Evolutionary conservation across 768 basidiomycete genomes (phyloP), one percentile per base, ranked within the genome.

Genomic region (Epithele typhae): DNA sequence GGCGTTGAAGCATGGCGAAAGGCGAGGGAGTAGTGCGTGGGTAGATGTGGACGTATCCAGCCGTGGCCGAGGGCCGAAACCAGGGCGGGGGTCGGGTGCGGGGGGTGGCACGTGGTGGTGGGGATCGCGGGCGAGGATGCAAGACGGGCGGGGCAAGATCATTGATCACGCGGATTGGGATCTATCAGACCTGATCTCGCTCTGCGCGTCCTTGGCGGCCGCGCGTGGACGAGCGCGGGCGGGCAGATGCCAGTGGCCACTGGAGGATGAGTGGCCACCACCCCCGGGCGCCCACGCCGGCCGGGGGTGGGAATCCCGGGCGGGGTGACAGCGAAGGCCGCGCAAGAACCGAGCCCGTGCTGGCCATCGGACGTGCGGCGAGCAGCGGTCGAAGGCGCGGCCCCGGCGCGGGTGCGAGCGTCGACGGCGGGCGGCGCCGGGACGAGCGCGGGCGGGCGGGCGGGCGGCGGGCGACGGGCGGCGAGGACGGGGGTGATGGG

Each of bases 271-370:
- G 43, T 10, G 41, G 41, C 15, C 15, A 21, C 5, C n/a, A n/a
- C n/a, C n/a, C n/a, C n/a, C n/a, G 32, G 18, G 32, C 30, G 41
- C 33, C 19, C 14, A 34, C 15, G 41, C 5, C 17, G 18, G 7
- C 30, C 10, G 5, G 41, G 15, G 23, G 32, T 18, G 32, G n/a
- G 32, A 27, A 22, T 3, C 18, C 25, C 18, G 25, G 43, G 32
- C 15, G 40, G 18, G n/a, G 14, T 51, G 51, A 44, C 51, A 47
- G 37, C 14, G 46, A 45, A 48, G 46, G 46, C 46, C 46, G 51
- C 45, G 38, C 19, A 44, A 52, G 51, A 47, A 52, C 51, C 45
- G 45, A 52, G 21, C 42, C 39, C 50, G 46, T 40, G 27, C 27
- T 30, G 8, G n/a, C 37, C 10, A 36, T 50, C 43, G 49, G 49